Conservation (phyloP, 306 rosid species). For the Spatholobus suberectus region DNA sequence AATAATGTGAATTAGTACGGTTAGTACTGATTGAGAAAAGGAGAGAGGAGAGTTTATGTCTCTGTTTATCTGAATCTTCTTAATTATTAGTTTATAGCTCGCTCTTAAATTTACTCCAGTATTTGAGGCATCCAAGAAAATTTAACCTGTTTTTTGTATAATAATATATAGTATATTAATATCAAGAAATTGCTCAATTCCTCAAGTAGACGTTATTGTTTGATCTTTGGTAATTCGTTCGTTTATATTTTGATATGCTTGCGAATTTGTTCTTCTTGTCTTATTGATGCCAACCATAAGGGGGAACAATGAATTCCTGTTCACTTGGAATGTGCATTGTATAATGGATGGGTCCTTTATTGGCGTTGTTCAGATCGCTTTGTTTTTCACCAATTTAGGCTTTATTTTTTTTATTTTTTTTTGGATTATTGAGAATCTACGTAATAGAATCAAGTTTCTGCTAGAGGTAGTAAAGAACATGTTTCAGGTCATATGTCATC, state of each 20-base stretch:
- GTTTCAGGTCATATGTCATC: neutral
- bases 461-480: neutral
- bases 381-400: neutral
- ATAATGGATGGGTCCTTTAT: neutral
- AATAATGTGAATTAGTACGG: neutral
- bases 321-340: neutral
- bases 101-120: neutral
- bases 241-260: neutral
- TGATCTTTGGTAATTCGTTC: neutral
- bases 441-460: neutral
- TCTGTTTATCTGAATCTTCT: neutral
- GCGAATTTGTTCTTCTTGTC: conserved; percentile 5
- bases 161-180: neutral
- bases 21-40: neutral
- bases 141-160: neutral
- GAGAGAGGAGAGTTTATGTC: neutral
- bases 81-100: neutral
- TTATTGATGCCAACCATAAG: neutral
- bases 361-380: neutral
- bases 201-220: neutral
- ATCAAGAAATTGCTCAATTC: conserved; percentile 9
- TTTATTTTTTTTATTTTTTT: no score
- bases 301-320: neutral
- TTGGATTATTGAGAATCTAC: conserved; percentile 22
- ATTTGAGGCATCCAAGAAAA: neutral